Base-by-base conservation (phyloP, 345 rosid species). In the Excoecaria cochinchinensis region DNA sequence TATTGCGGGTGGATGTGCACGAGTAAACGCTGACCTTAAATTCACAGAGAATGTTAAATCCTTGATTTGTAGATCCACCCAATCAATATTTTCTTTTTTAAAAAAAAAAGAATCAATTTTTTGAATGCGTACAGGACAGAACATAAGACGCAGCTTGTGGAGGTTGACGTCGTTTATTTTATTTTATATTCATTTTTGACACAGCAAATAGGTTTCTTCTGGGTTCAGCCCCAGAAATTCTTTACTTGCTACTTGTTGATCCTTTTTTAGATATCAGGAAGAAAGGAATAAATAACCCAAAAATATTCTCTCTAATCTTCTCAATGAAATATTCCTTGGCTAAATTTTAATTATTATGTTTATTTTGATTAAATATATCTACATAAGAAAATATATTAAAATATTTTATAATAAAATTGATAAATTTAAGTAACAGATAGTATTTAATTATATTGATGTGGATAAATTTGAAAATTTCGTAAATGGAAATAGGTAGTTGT, bases 21-120 rank as follows among this genome's bases (percentile, higher is more conserved):
- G 21, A 31, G 72, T 69, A 69, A 69, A 69, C 72, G 72, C 46
- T 50, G 42, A 51, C 56, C 8, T n/a, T 47, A 47, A 67, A 64
- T 64, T 67, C 10, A 6, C 10, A 22, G 21, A 66, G 52, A 66
- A 7, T 19, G 0, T 67, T 22, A 8, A 4, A 67, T 47, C 19
- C 19, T 15, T 69, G 48, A 44, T 6, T 55, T 24, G 16, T 69
- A 16, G 36, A 6, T 50, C 17, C 16, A 69, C 24, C 59, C 72
- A 48, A 68, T 48, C 1, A 22, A 24, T 12, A 3, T 9, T 44
- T 11, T 21, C 17, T 44, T 21, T 5, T 44, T 21, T 5, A n/a
- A 63, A 11, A 63, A 16, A 16, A 51, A 3, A 51, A 48, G 16
- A 13, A 22, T 47, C 11, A 51, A 4, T 4, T 51, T 21, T 69